Percentiles rank a stretch among this genome's conserved stretches.
Conservation (phyloP, 177 flowering plant genomes). For the Telopea speciosissima region DNA sequence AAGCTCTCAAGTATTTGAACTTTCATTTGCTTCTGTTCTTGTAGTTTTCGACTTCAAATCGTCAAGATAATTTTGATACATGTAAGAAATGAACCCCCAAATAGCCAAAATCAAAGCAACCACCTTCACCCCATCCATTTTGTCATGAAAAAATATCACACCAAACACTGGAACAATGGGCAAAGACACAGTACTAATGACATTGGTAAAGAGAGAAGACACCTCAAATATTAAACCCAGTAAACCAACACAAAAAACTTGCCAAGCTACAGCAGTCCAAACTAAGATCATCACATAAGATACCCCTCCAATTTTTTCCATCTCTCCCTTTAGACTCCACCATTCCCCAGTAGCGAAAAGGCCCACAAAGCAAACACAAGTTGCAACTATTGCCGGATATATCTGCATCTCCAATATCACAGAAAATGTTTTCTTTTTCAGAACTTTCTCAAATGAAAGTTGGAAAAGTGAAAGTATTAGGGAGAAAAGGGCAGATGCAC, state of each 20-base stretch:
- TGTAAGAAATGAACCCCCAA: slow-evolving; percentile 5
- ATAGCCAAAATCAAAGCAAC: slow-evolving; percentile 5
- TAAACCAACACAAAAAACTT: background rate
- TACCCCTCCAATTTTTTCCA: background rate
- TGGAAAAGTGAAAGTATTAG: background rate
- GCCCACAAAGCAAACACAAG: background rate
- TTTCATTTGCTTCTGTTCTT: background rate
- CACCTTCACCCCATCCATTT: slow-evolving; percentile 6
- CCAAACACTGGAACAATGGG: slow-evolving; percentile 3
- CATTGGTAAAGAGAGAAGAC: slow-evolving; percentile 7
- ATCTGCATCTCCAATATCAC: background rate
- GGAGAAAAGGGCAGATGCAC: slow-evolving; percentile 4
- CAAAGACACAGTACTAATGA: background rate
- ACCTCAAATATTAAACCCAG: slow-evolving; percentile 5
- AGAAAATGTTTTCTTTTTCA: slow-evolving; percentile 3
- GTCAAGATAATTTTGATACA: slow-evolving; percentile 4
- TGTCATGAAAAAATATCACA: slow-evolving; percentile 7
- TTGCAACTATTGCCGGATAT: background rate
- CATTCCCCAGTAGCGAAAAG: slow-evolving; percentile 7
- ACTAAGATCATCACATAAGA: slow-evolving; percentile 6
- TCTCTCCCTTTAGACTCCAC: slow-evolving; percentile 1
- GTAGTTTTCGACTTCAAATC: background rate
- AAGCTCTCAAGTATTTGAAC: background rate
- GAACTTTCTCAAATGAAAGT: background rate
- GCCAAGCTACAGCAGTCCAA: slow-evolving; percentile 7